Evolutionary conservation across 2,329 filamentous ascomycete genomes (phyloP).

Genomic region (Clathrospora elynae): DNA sequence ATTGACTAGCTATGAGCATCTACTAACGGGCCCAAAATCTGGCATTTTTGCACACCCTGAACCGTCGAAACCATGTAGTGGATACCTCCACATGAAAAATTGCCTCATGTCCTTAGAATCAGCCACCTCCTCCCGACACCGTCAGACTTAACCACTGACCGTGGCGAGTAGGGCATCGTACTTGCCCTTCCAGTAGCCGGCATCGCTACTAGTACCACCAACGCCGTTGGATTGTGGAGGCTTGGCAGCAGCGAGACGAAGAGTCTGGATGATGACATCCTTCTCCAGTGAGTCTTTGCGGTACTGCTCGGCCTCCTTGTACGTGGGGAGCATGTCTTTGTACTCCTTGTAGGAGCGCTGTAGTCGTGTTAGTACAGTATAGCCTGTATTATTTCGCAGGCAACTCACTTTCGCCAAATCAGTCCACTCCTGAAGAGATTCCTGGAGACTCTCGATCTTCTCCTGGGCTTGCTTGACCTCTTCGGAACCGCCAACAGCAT

Average conservation of each 20-base stretch:
- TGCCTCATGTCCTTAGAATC: no score
- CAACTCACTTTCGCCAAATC: conserved; percentile 28
- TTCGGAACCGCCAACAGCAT: neutral
- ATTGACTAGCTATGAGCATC: no score
- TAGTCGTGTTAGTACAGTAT: conserved; percentile 5
- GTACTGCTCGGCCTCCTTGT: conserved; percentile 27
- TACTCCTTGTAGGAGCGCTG: conserved; percentile 37
- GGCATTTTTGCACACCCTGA: no score
- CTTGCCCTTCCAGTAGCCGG: conserved; percentile 33
- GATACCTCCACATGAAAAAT: no score
- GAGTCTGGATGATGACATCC: conserved; percentile 21
- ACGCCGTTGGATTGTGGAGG: conserved; percentile 18
- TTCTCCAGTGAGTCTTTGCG: conserved; percentile 20
- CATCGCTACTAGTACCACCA: conserved; percentile 8
- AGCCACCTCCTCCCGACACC: no score
- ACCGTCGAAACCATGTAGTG: no score
- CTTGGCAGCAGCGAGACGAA: conserved; percentile 26
- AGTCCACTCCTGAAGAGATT: conserved; percentile 24
- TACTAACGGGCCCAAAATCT: no score
- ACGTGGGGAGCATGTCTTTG: conserved; percentile 27
- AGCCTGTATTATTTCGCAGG: neutral
- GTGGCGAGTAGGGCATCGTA: conserved; percentile 31
- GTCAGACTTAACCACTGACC: conserved; percentile 16
- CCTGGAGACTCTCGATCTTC: conserved; percentile 18
- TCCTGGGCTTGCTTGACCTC: conserved; percentile 10